Evolutionary conservation across 345 rosid genomes (phyloP).

Genomic region (Pugionium dolabratum): DNA sequence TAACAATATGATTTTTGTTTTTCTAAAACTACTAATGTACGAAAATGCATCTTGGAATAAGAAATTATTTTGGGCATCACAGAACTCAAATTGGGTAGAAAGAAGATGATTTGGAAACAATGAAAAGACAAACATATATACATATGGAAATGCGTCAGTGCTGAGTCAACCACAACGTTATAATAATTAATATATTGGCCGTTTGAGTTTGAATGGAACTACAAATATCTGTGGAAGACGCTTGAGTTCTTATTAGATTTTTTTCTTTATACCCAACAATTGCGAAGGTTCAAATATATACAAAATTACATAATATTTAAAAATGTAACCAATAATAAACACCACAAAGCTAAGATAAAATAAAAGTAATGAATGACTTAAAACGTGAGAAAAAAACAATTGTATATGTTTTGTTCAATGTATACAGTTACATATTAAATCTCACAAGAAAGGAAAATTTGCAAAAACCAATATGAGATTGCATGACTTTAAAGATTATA

Average conservation of each 20-base stretch:
- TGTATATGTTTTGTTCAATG: neutral
- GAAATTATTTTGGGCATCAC: neutral
- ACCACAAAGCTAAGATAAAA: neutral
- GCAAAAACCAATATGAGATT: constrained; percentile 1
- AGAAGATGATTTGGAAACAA: constrained; percentile 8
- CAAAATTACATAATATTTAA: no score
- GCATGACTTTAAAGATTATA: neutral
- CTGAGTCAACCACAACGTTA: constrained; percentile 21
- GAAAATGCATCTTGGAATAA: neutral
- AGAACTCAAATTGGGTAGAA: constrained; percentile 30
- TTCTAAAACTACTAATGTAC: no score
- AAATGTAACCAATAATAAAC: neutral
- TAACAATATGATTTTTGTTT: no score
- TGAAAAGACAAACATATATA: constrained; percentile 1
- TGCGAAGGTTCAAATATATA: no score
- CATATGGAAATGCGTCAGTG: constrained; percentile 19
- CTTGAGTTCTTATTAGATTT: no score
- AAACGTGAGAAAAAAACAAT: neutral
- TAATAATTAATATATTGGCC: no score
- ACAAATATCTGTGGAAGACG: neutral
- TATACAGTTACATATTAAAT: neutral
- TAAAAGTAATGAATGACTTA: neutral
- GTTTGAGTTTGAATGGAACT: constrained; percentile 7
- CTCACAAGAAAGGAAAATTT: constrained; percentile 1
- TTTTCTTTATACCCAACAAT: no score